These are phyloP conservation scores for Megacollybia marginata DNA, from an alignment of 768 basidiomycete species.

Conservation along the genomic window DNA sequence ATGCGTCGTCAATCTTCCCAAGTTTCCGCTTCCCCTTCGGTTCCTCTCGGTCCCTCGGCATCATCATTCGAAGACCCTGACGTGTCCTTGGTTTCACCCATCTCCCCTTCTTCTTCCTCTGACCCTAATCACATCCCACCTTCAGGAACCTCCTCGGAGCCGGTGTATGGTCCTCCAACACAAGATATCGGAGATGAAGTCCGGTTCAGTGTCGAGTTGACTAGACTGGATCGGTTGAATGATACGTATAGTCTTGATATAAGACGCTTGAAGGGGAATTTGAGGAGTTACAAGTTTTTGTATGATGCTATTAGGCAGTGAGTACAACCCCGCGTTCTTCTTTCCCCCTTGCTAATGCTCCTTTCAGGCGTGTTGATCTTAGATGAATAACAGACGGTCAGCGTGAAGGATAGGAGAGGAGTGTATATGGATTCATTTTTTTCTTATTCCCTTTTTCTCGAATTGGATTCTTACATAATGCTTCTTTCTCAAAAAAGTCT, in stretches of 20 bases:
- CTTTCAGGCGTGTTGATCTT: too few species aligned
- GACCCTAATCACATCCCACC: background rate
- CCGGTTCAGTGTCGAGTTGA: slow-evolving; percentile 91
- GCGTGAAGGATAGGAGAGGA: too few species aligned
- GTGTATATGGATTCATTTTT: too few species aligned
- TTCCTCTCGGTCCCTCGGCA: slow-evolving; percentile 35
- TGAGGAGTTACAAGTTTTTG: slow-evolving; percentile 89
- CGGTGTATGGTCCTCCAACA: slow-evolving; percentile 70
- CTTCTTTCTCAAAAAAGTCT: too few species aligned
- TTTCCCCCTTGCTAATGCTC: too few species aligned
- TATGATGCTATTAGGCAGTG: slow-evolving; percentile 85
- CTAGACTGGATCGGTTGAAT: slow-evolving; percentile 80
- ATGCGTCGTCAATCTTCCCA: slow-evolving; percentile 91
- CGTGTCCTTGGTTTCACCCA: background rate
- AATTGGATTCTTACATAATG: too few species aligned
- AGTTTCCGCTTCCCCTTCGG: slow-evolving; percentile 43
- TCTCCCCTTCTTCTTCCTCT: background rate
- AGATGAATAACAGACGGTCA: too few species aligned
- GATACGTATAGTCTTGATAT: slow-evolving; percentile 92
- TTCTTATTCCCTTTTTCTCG: too few species aligned
- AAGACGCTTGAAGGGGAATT: slow-evolving; percentile 84
- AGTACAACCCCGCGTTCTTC: slow-evolving; percentile 21
- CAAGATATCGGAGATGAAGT: slow-evolving; percentile 94
- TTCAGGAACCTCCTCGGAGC: slow-evolving; percentile 6
- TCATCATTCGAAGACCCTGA: slow-evolving; percentile 26